A percentile compares a stretch with the other conserved stretches of the same genome.
Evolutionary conservation across 768 basidiomycete species (phyloP).

Genomic region (Daedaleopsis nitida): DNA sequence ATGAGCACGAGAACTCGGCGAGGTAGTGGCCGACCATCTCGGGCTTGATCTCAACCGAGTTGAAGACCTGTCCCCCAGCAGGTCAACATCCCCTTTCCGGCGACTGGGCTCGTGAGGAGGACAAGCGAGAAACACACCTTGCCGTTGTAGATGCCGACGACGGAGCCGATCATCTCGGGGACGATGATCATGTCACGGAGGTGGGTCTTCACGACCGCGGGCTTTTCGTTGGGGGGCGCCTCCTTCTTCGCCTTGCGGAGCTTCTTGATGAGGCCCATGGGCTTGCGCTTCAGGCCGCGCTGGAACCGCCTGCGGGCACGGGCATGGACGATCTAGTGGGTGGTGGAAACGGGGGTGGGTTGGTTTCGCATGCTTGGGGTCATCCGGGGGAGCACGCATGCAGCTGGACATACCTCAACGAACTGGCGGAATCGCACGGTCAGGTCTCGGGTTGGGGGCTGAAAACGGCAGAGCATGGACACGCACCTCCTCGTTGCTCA

Average conservation of each 20-base stretch:
- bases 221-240: slow-evolving; percentile 99
- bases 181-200: slow-evolving; percentile 99
- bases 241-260: slow-evolving; percentile 99
- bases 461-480: neutral
- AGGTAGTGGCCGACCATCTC: slow-evolving; percentile 99
- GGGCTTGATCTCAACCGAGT: slow-evolving; percentile 98
- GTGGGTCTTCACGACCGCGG: slow-evolving; percentile 98
- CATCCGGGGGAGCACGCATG: neutral
- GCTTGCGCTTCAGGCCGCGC: slow-evolving; percentile 97
- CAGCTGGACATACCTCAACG: slow-evolving; percentile 61
- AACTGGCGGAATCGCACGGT: slow-evolving; percentile 46
- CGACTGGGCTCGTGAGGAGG: neutral
- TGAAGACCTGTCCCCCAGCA: slow-evolving; percentile 64
- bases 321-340: slow-evolving; percentile 86
- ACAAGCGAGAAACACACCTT: slow-evolving; percentile 57
- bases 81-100: neutral
- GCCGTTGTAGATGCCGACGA: slow-evolving; percentile 98
- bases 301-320: slow-evolving; percentile 99
- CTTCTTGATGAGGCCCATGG: slow-evolving; percentile 99
- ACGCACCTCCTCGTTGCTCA: slow-evolving; percentile 92
- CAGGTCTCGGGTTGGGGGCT: neutral
- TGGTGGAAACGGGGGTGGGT: neutral
- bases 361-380: neutral
- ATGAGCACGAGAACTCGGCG: slow-evolving; percentile 95
- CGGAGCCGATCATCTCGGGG: slow-evolving; percentile 99